These are phyloP conservation scores for Schizophyllum commune DNA, from an alignment of 1,284 basidiomycete genomes.

Conservation along the genomic window DNA sequence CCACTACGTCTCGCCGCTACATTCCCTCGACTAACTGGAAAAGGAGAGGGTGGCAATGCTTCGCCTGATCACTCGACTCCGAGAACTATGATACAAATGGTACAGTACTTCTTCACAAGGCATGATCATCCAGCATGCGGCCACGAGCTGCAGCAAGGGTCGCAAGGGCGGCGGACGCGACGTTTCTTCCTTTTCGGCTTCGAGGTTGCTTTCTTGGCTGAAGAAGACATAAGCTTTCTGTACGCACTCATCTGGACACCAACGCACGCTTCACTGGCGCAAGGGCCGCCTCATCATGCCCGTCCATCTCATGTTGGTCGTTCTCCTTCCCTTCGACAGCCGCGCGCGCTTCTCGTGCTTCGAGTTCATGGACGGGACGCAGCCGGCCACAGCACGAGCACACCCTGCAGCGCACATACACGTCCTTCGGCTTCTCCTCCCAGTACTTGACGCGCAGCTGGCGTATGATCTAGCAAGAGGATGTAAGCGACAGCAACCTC, in stretches of 20 bases:
- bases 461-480: background rate
- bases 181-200: background rate
- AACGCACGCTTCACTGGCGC: too few species aligned
- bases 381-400: background rate
- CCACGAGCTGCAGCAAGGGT: background rate
- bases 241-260: background rate
- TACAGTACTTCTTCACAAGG: too few species aligned
- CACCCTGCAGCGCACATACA: background rate
- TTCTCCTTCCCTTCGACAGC: slow-evolving; percentile 5
- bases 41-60: too few species aligned
- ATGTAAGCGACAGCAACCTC: background rate
- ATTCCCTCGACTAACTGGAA: too few species aligned
- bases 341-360: slow-evolving; percentile 4
- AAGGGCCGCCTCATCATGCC: background rate
- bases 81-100: too few species aligned
- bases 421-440: background rate
- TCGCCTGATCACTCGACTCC: too few species aligned
- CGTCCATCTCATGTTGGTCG: background rate
- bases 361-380: background rate
- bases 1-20: too few species aligned
- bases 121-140: background rate
- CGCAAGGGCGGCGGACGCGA: background rate
- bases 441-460: background rate
- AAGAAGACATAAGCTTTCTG: background rate
- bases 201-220: background rate